Percentiles rank a stretch among this genome's conserved stretches.
phyloP scores from a whole-genome alignment of 495 filamentous ascomycete genomes.

The Neurospora sp. region DNA sequence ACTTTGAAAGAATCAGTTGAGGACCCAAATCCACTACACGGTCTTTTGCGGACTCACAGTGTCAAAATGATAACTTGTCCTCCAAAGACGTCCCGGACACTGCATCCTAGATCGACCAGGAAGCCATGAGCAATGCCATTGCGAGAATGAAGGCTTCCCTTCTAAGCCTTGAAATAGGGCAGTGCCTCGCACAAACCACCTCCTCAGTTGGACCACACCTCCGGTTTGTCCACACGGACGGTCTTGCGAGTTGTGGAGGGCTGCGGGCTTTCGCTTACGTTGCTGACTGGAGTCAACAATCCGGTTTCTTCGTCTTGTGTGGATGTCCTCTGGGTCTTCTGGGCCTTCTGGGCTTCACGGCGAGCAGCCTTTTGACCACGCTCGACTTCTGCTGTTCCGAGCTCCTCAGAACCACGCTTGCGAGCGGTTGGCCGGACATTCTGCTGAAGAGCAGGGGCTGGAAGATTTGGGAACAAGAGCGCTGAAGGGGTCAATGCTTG shows the following conservation, averaged over 20 bases:
- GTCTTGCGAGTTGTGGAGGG: neutral
- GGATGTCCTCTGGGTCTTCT: neutral
- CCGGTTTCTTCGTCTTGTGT: neutral
- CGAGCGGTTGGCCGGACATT: neutral
- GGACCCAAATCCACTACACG: no score
- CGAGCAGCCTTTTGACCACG: neutral
- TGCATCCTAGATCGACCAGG: constrained; percentile 50
- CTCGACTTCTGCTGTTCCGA: neutral
- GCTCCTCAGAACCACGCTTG: neutral
- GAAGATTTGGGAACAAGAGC: neutral
- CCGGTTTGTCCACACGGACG: constrained; percentile 12
- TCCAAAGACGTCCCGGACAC: constrained; percentile 47
- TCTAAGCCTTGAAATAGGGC: constrained; percentile 52
- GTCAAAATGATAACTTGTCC: constrained; percentile 57
- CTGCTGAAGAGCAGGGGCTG: neutral
- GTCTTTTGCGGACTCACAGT: constrained; percentile 37
- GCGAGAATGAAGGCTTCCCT: constrained; percentile 47
- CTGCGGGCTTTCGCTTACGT: neutral
- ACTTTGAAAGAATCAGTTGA: neutral
- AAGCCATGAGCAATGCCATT: constrained; percentile 43
- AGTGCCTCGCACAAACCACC: constrained; percentile 57
- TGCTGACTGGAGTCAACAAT: neutral
- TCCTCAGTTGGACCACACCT: constrained; percentile 48
- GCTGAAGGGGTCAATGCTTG: neutral
- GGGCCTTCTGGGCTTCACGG: neutral